Percentiles rank a stretch among this genome's conserved stretches.
These are phyloP conservation scores for Chaetoceros muelleri DNA, from an alignment of 108 stramenopile genomes.

Conservation along the genomic window DNA sequence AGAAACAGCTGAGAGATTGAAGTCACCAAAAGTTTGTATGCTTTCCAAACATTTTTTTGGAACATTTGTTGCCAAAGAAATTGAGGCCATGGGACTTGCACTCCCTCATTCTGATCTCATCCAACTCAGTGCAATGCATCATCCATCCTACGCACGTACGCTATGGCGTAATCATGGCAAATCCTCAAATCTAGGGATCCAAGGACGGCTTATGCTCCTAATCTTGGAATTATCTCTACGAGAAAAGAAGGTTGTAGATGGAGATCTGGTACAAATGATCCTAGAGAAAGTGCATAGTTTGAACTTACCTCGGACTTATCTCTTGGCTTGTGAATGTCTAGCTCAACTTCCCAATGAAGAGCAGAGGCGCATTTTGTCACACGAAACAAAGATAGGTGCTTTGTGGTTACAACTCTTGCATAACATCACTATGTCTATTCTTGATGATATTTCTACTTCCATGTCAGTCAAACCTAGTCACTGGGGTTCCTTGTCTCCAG, in stretches of 20 bases:
- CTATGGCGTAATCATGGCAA: slow-evolving; percentile 70
- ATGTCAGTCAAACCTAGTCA: too few relatives aligned
- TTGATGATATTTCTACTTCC: too few relatives aligned
- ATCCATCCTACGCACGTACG: slow-evolving; percentile 69
- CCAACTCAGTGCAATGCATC: slow-evolving; percentile 66
- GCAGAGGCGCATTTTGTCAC: too few relatives aligned
- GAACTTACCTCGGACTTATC: slow-evolving; percentile 48
- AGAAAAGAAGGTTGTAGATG: slow-evolving; percentile 31
- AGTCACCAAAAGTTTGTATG: slow-evolving; percentile 22
- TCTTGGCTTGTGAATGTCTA: slow-evolving; percentile 57
- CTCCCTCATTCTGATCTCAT: slow-evolving; percentile 70
- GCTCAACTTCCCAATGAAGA: too few relatives aligned
- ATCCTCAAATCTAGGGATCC: slow-evolving; percentile 17
- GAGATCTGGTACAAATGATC: slow-evolving; percentile 33
- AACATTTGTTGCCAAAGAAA: slow-evolving; percentile 73
- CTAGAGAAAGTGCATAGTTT: slow-evolving; percentile 35
- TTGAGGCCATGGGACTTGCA: slow-evolving; percentile 80
- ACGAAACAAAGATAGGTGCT: too few relatives aligned
- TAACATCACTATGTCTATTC: too few relatives aligned
- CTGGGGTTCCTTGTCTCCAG: too few relatives aligned
- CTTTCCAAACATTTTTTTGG: slow-evolving; percentile 52
- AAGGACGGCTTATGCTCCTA: slow-evolving; percentile 63
- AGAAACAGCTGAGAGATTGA: too few relatives aligned
- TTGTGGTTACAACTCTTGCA: too few relatives aligned
- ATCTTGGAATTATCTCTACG: slow-evolving; percentile 62